Conservation (phyloP, 2,329 filamentous ascomycete species). For the Parastagonospora avenae region DNA sequence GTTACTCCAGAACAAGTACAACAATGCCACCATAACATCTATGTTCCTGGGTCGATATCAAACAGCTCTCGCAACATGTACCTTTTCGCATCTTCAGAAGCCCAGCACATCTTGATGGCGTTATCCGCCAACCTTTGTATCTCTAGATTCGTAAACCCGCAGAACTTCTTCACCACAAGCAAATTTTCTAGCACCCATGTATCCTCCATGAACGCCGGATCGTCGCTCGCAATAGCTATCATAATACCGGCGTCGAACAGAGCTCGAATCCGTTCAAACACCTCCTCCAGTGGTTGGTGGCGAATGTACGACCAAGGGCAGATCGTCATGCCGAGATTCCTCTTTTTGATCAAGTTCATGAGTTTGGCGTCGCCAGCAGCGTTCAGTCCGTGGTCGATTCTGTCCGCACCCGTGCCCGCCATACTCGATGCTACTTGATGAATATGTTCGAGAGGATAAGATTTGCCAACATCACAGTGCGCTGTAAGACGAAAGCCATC, state of each 20-base stretch:
- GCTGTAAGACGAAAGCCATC: conserved; percentile 55
- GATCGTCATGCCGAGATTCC: conserved; percentile 48
- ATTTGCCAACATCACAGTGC: conserved; percentile 59
- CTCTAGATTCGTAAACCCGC: conserved; percentile 48
- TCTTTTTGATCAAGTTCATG: conserved; percentile 38
- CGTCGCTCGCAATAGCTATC: conserved; percentile 39
- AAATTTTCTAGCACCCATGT: conserved; percentile 57
- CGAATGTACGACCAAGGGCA: conserved; percentile 52
- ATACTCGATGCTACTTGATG: conserved; percentile 33
- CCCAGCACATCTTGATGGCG: conserved; percentile 56
- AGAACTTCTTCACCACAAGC: conserved; percentile 51
- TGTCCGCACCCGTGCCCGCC: conserved; percentile 41
- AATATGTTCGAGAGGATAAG: conserved; percentile 54
- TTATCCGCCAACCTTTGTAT: conserved; percentile 52
- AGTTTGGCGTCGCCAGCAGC: conserved; percentile 43
- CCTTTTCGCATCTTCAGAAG: conserved; percentile 29
- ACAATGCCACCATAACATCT: not conserved
- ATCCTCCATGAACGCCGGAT: conserved; percentile 57
- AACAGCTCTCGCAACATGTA: conserved; percentile 1
- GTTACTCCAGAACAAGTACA: not conserved
- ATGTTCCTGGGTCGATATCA: not conserved
- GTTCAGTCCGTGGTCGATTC: conserved; percentile 53
- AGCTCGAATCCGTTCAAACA: conserved; percentile 42
- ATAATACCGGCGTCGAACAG: conserved; percentile 49
- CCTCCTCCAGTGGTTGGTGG: conserved; percentile 42